These are phyloP conservation scores for Microdochium bolleyi DNA, from an alignment of 2,329 filamentous ascomycete genomes.

Conservation along the genomic window DNA sequence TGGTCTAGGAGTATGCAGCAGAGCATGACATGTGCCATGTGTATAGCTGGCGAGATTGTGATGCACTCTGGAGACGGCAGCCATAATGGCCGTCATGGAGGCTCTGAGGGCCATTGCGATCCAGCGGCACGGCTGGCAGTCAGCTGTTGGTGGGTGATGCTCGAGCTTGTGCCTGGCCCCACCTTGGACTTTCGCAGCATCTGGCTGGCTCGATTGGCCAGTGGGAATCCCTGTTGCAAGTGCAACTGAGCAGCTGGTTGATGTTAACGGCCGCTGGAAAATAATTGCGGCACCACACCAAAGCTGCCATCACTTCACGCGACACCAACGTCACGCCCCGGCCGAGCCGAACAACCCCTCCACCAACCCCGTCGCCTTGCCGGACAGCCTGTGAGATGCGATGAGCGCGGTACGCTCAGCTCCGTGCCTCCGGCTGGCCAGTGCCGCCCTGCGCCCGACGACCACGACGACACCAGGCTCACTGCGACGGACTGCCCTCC, in stretches of 20 bases:
- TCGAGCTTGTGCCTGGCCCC: background rate
- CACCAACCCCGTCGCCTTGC: background rate
- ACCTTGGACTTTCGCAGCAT: background rate
- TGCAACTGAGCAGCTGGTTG: no score
- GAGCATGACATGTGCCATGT: background rate
- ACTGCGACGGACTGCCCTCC: background rate
- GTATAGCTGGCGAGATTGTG: no score
- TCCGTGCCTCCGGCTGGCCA: background rate
- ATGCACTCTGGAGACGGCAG: no score
- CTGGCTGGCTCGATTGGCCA: no score
- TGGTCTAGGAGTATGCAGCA: background rate
- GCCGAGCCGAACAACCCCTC: background rate
- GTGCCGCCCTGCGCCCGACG: background rate
- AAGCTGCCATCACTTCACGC: background rate
- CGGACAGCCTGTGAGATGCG: background rate
- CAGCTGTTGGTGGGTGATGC: background rate
- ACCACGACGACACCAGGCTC: conserved; percentile 7
- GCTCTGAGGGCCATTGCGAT: background rate
- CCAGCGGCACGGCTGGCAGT: background rate
- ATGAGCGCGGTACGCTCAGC: background rate
- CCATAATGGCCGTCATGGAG: background rate
- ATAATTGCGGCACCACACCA: background rate
- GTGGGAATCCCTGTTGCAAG: background rate
- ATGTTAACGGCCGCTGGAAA: background rate
- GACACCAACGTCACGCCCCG: background rate